Percentiles rank a stretch among this genome's conserved stretches.
Conservation (phyloP, 2,329 filamentous ascomycete species). For the Cercospora sp. region DNA sequence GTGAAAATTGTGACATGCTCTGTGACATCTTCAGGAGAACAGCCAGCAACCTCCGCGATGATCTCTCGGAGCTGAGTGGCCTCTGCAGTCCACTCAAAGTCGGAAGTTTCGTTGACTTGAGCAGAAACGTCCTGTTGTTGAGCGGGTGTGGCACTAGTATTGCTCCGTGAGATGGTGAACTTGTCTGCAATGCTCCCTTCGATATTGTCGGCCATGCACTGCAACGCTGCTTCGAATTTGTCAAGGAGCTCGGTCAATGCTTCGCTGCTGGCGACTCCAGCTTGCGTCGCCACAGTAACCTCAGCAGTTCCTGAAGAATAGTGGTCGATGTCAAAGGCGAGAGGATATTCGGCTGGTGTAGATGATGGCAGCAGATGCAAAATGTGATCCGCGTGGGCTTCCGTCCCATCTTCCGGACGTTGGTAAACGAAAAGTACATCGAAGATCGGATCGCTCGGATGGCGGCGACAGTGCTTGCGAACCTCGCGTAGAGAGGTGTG, state of each 20-base stretch:
- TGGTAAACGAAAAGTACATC: slow-evolving; percentile 84
- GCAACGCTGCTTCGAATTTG: slow-evolving; percentile 18
- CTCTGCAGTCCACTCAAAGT: slow-evolving; percentile 61
- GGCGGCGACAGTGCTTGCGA: slow-evolving; percentile 70
- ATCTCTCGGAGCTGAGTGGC: slow-evolving; percentile 59
- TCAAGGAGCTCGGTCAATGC: slow-evolving; percentile 35
- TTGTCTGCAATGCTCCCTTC: slow-evolving; percentile 18
- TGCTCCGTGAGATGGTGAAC: slow-evolving; percentile 12
- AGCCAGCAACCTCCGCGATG: slow-evolving; percentile 62
- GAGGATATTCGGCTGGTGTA: slow-evolving; percentile 65
- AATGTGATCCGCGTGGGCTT: neutral
- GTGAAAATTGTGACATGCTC: slow-evolving; percentile 70
- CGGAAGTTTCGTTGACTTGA: slow-evolving; percentile 30
- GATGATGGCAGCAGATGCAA: slow-evolving; percentile 59
- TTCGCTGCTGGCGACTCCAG: slow-evolving; percentile 36
- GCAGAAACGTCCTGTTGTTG: slow-evolving; percentile 4
- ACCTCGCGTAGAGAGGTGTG: slow-evolving; percentile 77
- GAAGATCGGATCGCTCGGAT: slow-evolving; percentile 63
- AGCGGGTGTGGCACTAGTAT: slow-evolving; percentile 3
- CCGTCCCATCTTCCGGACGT: slow-evolving; percentile 34
- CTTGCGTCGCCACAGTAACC: slow-evolving; percentile 62
- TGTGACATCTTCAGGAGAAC: slow-evolving; percentile 54
- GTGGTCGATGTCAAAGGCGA: slow-evolving; percentile 73
- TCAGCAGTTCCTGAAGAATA: slow-evolving; percentile 50
- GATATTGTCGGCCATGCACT: slow-evolving; percentile 11